These are phyloP conservation scores for Colletotrichum tofieldiae DNA, from an alignment of 2,329 filamentous ascomycete genomes.

Conservation along the genomic window DNA sequence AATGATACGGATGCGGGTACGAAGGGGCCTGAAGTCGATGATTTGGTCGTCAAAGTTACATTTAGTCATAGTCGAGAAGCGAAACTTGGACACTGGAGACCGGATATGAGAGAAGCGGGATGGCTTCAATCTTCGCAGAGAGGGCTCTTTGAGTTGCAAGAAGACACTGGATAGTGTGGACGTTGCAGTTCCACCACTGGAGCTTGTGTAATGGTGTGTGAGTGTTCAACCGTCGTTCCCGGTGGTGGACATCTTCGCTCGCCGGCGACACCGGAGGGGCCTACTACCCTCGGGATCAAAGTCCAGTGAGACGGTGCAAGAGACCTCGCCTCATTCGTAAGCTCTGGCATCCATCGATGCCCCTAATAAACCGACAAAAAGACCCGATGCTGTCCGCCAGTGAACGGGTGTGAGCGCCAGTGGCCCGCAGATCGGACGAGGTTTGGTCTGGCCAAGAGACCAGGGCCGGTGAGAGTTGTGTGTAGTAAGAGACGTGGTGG, in stretches of 20 bases:
- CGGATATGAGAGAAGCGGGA: background rate
- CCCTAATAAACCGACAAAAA: conserved; percentile 10
- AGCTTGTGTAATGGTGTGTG: background rate
- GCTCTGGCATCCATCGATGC: background rate
- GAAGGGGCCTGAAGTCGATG: background rate
- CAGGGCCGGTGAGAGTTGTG: conserved; percentile 7
- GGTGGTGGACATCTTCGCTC: conserved; percentile 3
- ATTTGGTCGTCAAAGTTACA: background rate
- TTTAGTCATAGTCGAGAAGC: background rate
- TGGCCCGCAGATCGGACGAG: conserved; percentile 27
- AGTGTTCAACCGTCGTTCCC: background rate
- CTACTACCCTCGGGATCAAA: conserved; percentile 7
- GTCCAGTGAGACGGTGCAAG: background rate
- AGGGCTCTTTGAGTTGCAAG: background rate
- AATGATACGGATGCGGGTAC: background rate
- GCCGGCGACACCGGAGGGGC: conserved; percentile 8
- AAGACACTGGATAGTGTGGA: background rate
- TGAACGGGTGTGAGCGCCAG: conserved; percentile 9
- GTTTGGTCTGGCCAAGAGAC: conserved; percentile 16
- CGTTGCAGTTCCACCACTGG: conserved; percentile 5
- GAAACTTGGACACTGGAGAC: background rate
- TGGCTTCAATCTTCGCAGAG: background rate
- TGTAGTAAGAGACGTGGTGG: background rate
- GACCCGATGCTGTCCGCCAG: conserved; percentile 1
- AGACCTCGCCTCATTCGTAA: conserved; percentile 14